Conservation (phyloP, 2,329 filamentous ascomycete genomes). For the Ceratocystis diversiconidia region DNA sequence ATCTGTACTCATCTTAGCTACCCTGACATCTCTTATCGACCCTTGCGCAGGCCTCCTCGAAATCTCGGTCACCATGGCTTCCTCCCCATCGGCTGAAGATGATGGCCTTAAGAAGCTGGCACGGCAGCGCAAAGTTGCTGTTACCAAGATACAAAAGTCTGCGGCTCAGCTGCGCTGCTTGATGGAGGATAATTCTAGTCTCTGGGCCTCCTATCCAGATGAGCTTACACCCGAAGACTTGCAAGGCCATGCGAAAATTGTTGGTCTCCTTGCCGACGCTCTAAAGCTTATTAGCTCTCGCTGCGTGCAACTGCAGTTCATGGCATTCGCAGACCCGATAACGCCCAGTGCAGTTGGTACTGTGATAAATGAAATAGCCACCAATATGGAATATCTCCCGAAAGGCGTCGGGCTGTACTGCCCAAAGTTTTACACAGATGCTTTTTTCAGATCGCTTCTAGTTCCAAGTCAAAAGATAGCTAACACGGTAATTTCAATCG, state of each 20-base stretch:
- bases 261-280: slow-evolving; percentile 38
- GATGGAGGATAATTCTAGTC: too few species aligned
- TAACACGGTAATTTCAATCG: too few species aligned
- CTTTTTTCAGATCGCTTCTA: background rate
- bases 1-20: background rate
- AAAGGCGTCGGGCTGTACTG: slow-evolving; percentile 54
- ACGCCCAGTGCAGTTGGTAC: slow-evolving; percentile 60
- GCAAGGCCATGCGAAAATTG: background rate
- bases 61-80: background rate
- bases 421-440: slow-evolving; percentile 43
- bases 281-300: slow-evolving; percentile 65
- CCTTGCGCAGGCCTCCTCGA: background rate
- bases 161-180: too few species aligned
- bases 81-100: background rate
- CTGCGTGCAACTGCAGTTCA: slow-evolving; percentile 71
- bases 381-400: slow-evolving; percentile 58
- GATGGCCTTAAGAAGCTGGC: too few species aligned
- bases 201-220: background rate
- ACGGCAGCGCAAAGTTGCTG: too few species aligned
- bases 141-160: too few species aligned
- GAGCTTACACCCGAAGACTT: background rate
- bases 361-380: slow-evolving; percentile 58
- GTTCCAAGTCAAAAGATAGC: too few species aligned
- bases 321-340: slow-evolving; percentile 77
- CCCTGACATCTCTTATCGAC: background rate